A percentile compares a stretch with the other conserved stretches of the same genome.
These are phyloP conservation scores for Osmanthus fragrans DNA, from an alignment of 257 asterid genomes.

Conservation along the genomic window DNA sequence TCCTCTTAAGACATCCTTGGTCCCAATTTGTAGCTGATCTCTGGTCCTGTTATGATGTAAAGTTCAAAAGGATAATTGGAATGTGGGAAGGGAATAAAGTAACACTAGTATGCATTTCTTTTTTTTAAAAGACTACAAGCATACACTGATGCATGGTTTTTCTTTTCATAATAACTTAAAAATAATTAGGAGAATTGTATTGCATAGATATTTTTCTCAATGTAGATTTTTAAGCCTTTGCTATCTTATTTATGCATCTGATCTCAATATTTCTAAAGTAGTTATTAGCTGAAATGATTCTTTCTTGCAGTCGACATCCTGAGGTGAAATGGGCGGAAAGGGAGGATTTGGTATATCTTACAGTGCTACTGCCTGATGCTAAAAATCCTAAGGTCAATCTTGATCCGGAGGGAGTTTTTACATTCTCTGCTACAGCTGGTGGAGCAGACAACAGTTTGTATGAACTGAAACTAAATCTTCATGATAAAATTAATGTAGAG, in stretches of 20 bases:
- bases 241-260: neutral
- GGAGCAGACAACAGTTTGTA: constrained; percentile 62
- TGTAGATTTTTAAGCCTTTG: neutral
- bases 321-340: constrained; percentile 98
- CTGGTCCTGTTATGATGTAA: neutral
- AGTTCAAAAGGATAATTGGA: no score
- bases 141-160: neutral
- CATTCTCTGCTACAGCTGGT: constrained; percentile 78
- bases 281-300: constrained; percentile 5
- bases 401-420: constrained; percentile 83
- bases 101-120: no score
- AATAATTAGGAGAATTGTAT: neutral
- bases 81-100: no score
- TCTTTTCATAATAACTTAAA: neutral
- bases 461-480: constrained; percentile 80
- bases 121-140: neutral
- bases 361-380: constrained; percentile 79
- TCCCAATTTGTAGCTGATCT: neutral
- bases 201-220: neutral
- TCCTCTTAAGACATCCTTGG: neutral
- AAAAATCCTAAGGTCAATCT: constrained; percentile 75
- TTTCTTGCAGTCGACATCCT: constrained; percentile 69
- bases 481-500: constrained; percentile 75
- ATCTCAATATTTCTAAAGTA: neutral
- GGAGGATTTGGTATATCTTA: constrained; percentile 75